These are phyloP conservation scores for Penicillium maclennaniae DNA, from an alignment of 495 filamentous ascomycete species.

Conservation along the genomic window DNA sequence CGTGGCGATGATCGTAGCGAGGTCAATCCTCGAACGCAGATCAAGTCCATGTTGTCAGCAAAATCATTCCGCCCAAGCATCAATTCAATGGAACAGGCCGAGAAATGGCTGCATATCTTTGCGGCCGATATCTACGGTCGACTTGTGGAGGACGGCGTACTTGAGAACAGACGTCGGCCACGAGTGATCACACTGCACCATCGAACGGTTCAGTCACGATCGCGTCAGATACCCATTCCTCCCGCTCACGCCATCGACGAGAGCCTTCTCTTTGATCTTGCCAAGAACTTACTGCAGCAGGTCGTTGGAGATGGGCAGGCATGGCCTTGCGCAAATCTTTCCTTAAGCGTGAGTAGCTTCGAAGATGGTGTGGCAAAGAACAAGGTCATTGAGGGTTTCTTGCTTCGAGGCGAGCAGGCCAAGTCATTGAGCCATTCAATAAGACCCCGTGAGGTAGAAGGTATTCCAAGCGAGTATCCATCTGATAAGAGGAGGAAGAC, in stretches of 20 bases:
- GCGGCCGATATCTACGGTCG: conserved; percentile 87
- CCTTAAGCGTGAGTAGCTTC: conserved; percentile 80
- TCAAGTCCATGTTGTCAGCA: conserved; percentile 97
- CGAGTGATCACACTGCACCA: conserved; percentile 81
- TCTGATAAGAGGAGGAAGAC: conserved; percentile 35
- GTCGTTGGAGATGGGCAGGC: conserved; percentile 69
- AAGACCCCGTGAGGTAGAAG: conserved; percentile 13
- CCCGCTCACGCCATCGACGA: conserved; percentile 70
- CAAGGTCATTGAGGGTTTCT: conserved; percentile 77
- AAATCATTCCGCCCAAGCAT: conserved; percentile 92
- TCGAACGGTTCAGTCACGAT: conserved; percentile 64
- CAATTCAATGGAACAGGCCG: conserved; percentile 72
- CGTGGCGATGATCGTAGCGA: conserved; percentile 83
- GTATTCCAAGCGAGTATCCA: background rate
- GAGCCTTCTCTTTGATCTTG: conserved; percentile 67
- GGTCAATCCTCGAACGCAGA: conserved; percentile 86
- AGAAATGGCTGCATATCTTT: conserved; percentile 88
- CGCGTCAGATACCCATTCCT: conserved; percentile 71
- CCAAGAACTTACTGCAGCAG: conserved; percentile 70
- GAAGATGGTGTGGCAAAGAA: conserved; percentile 84
- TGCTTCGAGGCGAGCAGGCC: conserved; percentile 74
- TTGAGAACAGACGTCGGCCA: conserved; percentile 84
- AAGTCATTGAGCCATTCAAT: conserved; percentile 39
- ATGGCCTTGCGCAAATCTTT: conserved; percentile 86
- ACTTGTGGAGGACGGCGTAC: conserved; percentile 84